Evolutionary conservation across 2,329 filamentous ascomycete genomes (phyloP), one percentile per base, ranked within the genome.

Genomic region (Neofusicoccum laricinum): DNA sequence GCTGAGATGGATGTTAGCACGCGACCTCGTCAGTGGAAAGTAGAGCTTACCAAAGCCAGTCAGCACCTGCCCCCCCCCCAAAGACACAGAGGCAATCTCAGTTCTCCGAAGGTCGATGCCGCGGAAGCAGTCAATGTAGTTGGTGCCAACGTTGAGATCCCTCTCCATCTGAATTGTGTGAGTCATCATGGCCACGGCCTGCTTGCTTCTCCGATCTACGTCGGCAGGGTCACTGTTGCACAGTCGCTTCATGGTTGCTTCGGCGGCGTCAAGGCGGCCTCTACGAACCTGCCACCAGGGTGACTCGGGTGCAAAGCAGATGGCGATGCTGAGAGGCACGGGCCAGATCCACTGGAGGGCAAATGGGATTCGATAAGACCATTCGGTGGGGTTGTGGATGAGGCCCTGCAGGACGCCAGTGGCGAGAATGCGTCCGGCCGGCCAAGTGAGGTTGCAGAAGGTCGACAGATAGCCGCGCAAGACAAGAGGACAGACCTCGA

Each of bases 151-250:
- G 32, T 66, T 64, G 61, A 92, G 89, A 74, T 85, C 79, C 72
- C 90, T 84, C 74, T 96, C 92, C 17, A 95, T 80, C 1, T 90
- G 89, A 1, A 90, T 93, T 0, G 92, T 96, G 72, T 95, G 90
- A 2, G 91, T 86, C 87, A 96, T 96, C 90, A 96, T 94, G 68
- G 90, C 88, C 66, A 96, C 70, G 38, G 17, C 17, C 2, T 55
- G 51, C 36, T 41, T 55, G 36, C 50, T 25, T 19, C 50, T 40
- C 50, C 50, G 50, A 7, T 40, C 50, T 1, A 55, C 34, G 8
- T 55, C 50, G 2, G 32, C 50, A 19, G 17, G 17, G 10, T 55
- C 50, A 17, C 19, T 17, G 19, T 36, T 43, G 6, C 36, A 90
- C 19, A 92, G 78, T 4, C 88, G 86, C 53, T 88, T 78, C 25